Conservation (phyloP, 306 rosid genomes). For the Vigna angularis region DNA sequence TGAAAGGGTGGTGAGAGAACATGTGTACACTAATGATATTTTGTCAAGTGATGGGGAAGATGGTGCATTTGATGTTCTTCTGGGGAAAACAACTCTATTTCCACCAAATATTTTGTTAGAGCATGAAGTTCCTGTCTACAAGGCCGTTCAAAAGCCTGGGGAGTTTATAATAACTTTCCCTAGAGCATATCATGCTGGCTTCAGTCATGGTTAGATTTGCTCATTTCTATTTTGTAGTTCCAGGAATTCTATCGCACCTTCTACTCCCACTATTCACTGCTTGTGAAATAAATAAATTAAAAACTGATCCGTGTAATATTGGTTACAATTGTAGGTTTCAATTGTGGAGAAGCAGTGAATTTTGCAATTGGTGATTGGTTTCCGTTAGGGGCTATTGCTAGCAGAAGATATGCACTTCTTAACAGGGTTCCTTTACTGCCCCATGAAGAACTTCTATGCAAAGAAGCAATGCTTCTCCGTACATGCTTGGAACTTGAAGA, state of each 20-base stretch:
- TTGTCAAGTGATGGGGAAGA: slow-evolving; percentile 81
- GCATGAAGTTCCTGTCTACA: slow-evolving; percentile 85
- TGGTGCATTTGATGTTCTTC: slow-evolving; percentile 93
- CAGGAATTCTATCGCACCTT: slow-evolving; percentile 19
- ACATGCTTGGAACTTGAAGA: slow-evolving; percentile 74
- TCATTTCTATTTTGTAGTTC: slow-evolving; percentile 34
- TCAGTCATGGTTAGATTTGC: slow-evolving; percentile 81
- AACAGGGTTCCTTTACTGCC: slow-evolving; percentile 90
- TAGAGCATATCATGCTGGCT: slow-evolving; percentile 95
- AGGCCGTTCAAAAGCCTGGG: slow-evolving; percentile 97
- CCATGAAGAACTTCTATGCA: slow-evolving; percentile 92
- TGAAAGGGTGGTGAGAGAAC: slow-evolving; percentile 86
- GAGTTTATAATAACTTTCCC: slow-evolving; percentile 94
- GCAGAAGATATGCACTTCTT: slow-evolving; percentile 86
- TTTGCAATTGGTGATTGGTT: slow-evolving; percentile 97
- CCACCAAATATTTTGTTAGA: slow-evolving; percentile 90
- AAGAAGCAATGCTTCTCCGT: slow-evolving; percentile 88
- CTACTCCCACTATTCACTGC: slow-evolving; percentile 20
- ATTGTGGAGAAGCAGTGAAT: slow-evolving; percentile 99
- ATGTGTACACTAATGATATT: slow-evolving; percentile 85
- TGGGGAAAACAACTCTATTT: slow-evolving; percentile 94
- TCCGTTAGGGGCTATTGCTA: slow-evolving; percentile 88
- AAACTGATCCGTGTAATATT: slow-evolving; percentile 36
- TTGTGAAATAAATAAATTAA: neutral
- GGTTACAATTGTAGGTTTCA: slow-evolving; percentile 72